A percentile compares a stretch with the other conserved stretches of the same genome.
These are phyloP conservation scores for Calocera viscosa DNA, from an alignment of 768 basidiomycete species.

Conservation along the genomic window DNA sequence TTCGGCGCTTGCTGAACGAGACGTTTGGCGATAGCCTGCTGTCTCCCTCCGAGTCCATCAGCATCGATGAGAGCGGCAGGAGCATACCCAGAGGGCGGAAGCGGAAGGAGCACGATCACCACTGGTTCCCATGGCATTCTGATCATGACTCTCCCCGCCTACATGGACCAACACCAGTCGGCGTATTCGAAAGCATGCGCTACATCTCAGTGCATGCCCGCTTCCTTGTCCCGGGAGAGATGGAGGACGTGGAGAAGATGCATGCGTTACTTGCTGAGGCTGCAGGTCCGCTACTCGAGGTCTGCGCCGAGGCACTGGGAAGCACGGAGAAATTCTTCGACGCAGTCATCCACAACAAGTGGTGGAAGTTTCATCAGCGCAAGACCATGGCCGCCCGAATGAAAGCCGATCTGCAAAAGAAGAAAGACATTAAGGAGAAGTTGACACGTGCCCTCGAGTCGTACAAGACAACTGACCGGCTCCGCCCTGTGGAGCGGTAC, in stretches of 20 bases:
- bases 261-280: neutral
- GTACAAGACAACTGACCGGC: neutral
- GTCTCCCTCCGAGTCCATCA: neutral
- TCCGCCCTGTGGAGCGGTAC: neutral
- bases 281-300: neutral
- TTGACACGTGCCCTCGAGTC: neutral
- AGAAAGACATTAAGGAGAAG: neutral
- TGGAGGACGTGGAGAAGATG: neutral
- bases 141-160: neutral
- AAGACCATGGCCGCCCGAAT: neutral
- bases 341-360: neutral
- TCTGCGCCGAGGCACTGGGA: neutral
- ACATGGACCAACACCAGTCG: neutral
- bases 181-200: conserved; percentile 2
- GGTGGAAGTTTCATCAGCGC: neutral
- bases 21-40: neutral
- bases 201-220: neutral
- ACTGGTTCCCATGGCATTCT: neutral
- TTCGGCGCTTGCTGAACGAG: neutral
- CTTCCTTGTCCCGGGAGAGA: neutral
- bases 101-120: neutral
- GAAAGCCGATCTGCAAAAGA: neutral
- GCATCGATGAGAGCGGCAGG: neutral
- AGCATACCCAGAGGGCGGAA: neutral
- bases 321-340: neutral